These are phyloP conservation scores for Ruellia speciosa DNA, from an alignment of 305 asterid species.

Conservation along the genomic window DNA sequence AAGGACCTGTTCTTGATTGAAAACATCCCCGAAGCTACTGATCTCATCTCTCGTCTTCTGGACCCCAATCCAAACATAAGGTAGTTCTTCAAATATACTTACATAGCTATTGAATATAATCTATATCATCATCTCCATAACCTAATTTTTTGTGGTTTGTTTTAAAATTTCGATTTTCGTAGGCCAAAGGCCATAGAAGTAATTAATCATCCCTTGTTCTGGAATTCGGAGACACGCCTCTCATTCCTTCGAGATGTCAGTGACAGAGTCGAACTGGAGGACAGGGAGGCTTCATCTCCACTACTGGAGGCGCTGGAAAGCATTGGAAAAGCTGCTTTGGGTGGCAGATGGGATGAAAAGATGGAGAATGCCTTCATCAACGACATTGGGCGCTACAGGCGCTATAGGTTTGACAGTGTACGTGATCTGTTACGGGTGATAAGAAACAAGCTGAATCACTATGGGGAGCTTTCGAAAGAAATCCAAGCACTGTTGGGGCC, in stretches of 20 bases:
- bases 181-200: constrained; percentile 69
- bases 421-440: constrained; percentile 66
- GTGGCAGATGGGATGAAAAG: constrained; percentile 74
- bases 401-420: constrained; percentile 66
- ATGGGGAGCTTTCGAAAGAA: constrained; percentile 63
- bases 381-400: constrained; percentile 72
- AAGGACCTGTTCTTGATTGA: constrained; percentile 77
- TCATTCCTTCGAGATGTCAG: constrained; percentile 83
- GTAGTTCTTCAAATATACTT: constrained; percentile 22
- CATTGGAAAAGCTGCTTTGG: constrained; percentile 43
- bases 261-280: constrained; percentile 73
- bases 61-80: constrained; percentile 57
- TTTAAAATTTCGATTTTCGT: neutral
- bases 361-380: constrained; percentile 54
- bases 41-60: constrained; percentile 57
- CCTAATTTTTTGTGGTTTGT: neutral
- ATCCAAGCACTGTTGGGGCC: constrained; percentile 55
- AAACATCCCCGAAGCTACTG: constrained; percentile 64
- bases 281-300: constrained; percentile 47
- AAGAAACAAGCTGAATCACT: constrained; percentile 75
- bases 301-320: constrained; percentile 54
- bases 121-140: neutral
- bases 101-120: neutral
- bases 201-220: constrained; percentile 59
- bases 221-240: constrained; percentile 66